phyloP scores from a whole-genome alignment of 495 filamentous ascomycete species.

The Penicillium ochrochloron region DNA sequence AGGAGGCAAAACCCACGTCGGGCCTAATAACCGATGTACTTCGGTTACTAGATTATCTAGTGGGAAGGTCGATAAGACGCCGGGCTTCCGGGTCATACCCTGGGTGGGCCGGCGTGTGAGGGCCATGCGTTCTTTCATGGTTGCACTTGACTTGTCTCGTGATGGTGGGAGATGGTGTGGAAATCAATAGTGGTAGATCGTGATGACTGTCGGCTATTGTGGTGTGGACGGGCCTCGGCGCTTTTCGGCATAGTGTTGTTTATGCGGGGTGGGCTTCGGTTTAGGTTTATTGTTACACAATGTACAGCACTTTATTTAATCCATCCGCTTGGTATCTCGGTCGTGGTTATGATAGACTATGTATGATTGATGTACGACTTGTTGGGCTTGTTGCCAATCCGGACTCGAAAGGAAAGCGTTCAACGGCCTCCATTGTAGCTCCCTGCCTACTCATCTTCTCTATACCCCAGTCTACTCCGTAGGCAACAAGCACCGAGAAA shows the following conservation, averaged over 20 bases:
- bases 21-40: conserved; percentile 20
- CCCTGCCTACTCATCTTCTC: no score
- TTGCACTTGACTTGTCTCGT: conserved; percentile 3
- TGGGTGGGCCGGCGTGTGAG: conserved; percentile 4
- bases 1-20: conserved; percentile 17
- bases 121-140: conserved; percentile 16
- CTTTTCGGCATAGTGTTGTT: conserved; percentile 1
- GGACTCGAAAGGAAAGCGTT: neutral
- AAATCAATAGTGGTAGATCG: neutral
- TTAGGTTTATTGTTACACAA: neutral
- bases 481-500: no score
- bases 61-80: conserved; percentile 16
- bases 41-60: conserved; percentile 18
- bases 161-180: neutral
- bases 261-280: conserved; percentile 4
- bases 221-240: conserved; percentile 10
- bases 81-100: conserved; percentile 17
- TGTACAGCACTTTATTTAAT: no score
- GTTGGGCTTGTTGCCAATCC: neutral
- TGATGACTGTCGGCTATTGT: neutral
- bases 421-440: no score
- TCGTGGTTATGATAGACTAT: no score
- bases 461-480: no score
- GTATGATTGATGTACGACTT: neutral
- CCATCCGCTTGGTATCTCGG: neutral